phyloP scores from a whole-genome alignment of 306 rosid genomes.

The Alnus glutinosa region DNA sequence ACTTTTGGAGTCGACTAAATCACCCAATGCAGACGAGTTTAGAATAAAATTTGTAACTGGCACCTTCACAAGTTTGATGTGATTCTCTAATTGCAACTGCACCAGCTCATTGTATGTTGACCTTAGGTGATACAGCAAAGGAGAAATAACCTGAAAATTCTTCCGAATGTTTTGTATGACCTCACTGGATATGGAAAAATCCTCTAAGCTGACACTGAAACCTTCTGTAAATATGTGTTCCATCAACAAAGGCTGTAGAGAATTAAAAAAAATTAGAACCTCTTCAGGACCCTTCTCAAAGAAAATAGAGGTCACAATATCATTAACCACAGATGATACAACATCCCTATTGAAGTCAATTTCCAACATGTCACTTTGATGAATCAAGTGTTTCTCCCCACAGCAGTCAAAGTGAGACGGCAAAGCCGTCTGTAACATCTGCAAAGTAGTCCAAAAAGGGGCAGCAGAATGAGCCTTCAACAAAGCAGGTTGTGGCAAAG shows the following conservation, averaged over 20 bases:
- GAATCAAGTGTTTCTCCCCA: conserved; percentile 64
- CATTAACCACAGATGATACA: conserved; percentile 61
- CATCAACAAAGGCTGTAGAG: conserved; percentile 86
- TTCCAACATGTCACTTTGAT: conserved; percentile 56
- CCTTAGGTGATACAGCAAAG: conserved; percentile 66
- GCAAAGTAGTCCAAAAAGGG: conserved; percentile 79
- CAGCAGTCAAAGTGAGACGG: conserved; percentile 62
- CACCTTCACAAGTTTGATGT: conserved; percentile 48
- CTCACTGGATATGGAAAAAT: conserved; percentile 60
- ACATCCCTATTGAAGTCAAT: conserved; percentile 55
- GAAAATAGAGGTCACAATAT: conserved; percentile 76
- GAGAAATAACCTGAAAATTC: conserved; percentile 51
- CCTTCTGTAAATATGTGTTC: conserved; percentile 79
- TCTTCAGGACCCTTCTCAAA: conserved; percentile 78
- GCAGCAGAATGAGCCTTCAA: conserved; percentile 43
- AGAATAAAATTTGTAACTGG: conserved; percentile 54
- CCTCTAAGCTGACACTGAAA: conserved; percentile 79
- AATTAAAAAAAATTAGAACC: conserved; percentile 68
- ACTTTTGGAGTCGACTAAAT: conserved; percentile 74
- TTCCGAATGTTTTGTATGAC: conserved; percentile 35
- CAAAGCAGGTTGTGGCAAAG: conserved; percentile 69
- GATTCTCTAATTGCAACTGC: conserved; percentile 70
- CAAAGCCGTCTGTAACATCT: conserved; percentile 71
- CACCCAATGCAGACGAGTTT: conserved; percentile 66
- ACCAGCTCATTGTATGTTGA: conserved; percentile 65